Evolutionary conservation across 805 yeast genomes (phyloP), one percentile per base, ranked within the genome.

Genomic region (Candida pini): DNA sequence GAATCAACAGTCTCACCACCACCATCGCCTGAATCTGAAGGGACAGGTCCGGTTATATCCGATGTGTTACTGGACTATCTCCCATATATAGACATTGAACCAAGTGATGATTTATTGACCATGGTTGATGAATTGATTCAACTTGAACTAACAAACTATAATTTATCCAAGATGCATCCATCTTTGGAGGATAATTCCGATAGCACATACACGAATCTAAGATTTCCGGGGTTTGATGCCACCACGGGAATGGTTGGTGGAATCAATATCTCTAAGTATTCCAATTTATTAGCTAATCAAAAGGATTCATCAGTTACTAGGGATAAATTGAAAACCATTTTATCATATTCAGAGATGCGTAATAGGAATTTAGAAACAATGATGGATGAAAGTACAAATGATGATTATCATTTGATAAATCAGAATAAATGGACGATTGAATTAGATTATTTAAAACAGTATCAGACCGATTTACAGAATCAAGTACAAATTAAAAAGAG

Each of bases 281-380:
- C 48, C 21, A 44, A 41, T 21, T 36, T 43, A 14, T 25, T 41
- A 31, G 40, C 41, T 31, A 47, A 27, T 16, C 6, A 5, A 28
- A 7, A 18, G 12, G 26, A 18, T 6, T 18, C 21, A 19, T 6
- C 9, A 26, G 19, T 3, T 4, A 7, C 8, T 13, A 19, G 6
- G 39, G 34, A 42, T 14, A 45, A 49, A 18, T 38, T 64, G 43
- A 58, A 62, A 39, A 56, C 66, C 7, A 55, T 69, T 5, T 40
- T 71, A 21, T 61, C 67, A 19, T 69, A 69, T 46, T 47, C 70
- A 4, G 41, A 51, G 16, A 54, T 68, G 27, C 64, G 70, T 30
- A 54, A 60, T 19, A 46, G 73, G 14, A 62, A 66, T 12, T 49
- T 76, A 13, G 25, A 13, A 22, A 4, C 25, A 16, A 25, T 36